Conservation (phyloP, 2,329 filamentous ascomycete species). For the Epichloe festucae region DNA sequence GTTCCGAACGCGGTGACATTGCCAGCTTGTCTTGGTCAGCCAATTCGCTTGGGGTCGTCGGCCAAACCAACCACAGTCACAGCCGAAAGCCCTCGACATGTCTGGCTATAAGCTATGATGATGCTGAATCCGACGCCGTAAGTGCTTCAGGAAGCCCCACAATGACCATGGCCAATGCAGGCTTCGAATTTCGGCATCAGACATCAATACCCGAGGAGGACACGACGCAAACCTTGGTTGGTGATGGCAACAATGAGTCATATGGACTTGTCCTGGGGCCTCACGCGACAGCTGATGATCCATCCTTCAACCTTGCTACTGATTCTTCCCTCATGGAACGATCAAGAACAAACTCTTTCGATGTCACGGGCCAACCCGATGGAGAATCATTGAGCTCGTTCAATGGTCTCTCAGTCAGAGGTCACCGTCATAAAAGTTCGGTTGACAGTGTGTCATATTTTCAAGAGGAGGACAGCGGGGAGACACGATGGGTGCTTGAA, state of each 20-base stretch:
- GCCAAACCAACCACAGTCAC: slow-evolving; percentile 15
- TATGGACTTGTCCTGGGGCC: too few species aligned
- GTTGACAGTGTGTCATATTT: slow-evolving; percentile 60
- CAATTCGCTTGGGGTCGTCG: slow-evolving; percentile 4
- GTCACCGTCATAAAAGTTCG: slow-evolving; percentile 42
- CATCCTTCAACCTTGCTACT: neutral
- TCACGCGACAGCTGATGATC: neutral
- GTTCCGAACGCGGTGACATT: slow-evolving; percentile 35
- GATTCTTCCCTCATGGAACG: neutral
- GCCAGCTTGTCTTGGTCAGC: slow-evolving; percentile 1
- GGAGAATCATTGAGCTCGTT: slow-evolving; percentile 6
- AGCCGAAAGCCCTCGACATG: slow-evolving; percentile 36
- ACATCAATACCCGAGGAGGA: neutral
- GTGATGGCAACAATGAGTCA: neutral
- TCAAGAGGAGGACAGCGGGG: slow-evolving; percentile 47
- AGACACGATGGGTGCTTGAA: slow-evolving; percentile 57
- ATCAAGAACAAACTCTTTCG: slow-evolving; percentile 1
- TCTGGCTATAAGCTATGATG: slow-evolving; percentile 34
- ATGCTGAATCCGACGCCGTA: slow-evolving; percentile 32
- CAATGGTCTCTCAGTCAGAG: slow-evolving; percentile 13
- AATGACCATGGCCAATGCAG: slow-evolving; percentile 28
- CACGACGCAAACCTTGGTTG: neutral
- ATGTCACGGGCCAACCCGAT: neutral
- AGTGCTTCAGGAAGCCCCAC: slow-evolving; percentile 39
- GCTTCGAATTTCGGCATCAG: slow-evolving; percentile 1